Evolutionary conservation across 1,139 yeast genomes (phyloP).

Genomic region (Scheffersomyces illinoinensis): DNA sequence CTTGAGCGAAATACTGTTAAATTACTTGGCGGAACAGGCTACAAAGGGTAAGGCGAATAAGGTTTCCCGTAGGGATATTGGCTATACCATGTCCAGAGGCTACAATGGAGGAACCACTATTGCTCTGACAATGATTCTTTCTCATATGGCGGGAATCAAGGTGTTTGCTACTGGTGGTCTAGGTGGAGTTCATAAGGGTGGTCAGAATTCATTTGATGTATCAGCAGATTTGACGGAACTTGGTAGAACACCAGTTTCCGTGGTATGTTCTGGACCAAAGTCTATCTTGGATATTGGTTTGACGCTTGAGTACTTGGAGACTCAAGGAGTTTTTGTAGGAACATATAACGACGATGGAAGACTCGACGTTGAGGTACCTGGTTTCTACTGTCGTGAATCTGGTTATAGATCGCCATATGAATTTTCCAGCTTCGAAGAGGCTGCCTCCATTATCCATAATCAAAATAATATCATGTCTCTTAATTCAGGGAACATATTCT

Average conservation of each 20-base stretch:
- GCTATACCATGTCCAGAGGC: conserved; percentile 63
- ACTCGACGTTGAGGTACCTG: conserved; percentile 57
- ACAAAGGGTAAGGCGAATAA: conserved; percentile 45
- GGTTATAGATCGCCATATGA: conserved; percentile 72
- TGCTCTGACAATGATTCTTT: conserved; percentile 84
- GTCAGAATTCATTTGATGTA: conserved; percentile 72
- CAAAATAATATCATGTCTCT: conserved; percentile 55
- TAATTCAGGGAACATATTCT: conserved; percentile 70
- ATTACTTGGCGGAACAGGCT: conserved; percentile 44
- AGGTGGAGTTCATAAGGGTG: conserved; percentile 90
- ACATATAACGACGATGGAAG: conserved; percentile 45
- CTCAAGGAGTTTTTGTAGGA: conserved; percentile 73
- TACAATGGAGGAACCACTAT: conserved; percentile 87
- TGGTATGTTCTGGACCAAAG: conserved; percentile 91
- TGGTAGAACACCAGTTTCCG: conserved; percentile 80
- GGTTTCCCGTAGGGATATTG: conserved; percentile 81
- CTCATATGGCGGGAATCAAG: conserved; percentile 72
- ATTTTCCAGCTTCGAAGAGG: conserved; percentile 51
- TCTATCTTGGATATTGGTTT: conserved; percentile 77
- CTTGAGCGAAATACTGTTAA: conserved; percentile 46
- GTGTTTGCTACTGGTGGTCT: conserved; percentile 94
- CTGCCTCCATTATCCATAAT: conserved; percentile 60
- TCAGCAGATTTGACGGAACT: conserved; percentile 88
- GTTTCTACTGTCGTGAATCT: conserved; percentile 78
- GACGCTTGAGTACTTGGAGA: conserved; percentile 84